Conservation (phyloP, 768 basidiomycete species). For the Amanita thiersii region DNA sequence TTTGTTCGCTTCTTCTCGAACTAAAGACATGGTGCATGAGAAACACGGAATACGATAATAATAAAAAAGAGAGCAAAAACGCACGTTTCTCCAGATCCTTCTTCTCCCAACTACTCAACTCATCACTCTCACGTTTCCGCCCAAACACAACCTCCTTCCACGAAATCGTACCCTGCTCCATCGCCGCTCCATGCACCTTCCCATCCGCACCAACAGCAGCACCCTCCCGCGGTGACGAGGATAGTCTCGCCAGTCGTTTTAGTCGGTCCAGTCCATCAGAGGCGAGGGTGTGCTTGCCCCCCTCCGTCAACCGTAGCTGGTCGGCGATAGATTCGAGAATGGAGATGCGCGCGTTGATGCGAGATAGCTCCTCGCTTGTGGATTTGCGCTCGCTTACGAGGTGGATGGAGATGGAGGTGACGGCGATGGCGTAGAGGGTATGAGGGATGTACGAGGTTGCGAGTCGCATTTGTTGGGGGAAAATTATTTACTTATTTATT, state of each 20-base stretch:
- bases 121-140: slow-evolving; percentile 18
- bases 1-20: slow-evolving; percentile 9
- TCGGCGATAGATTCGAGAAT: slow-evolving; percentile 53
- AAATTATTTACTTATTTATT: too few species aligned
- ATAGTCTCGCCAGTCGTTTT: slow-evolving; percentile 39
- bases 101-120: slow-evolving; percentile 28
- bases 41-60: not conserved
- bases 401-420: slow-evolving; percentile 64
- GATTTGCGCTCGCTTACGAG: slow-evolving; percentile 44
- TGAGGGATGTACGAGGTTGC: slow-evolving; percentile 46
- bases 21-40: not conserved
- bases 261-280: slow-evolving; percentile 46
- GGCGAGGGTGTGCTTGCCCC: slow-evolving; percentile 20
- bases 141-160: slow-evolving; percentile 50
- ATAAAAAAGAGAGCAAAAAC: slow-evolving; percentile 9
- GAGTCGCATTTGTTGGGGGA: slow-evolving; percentile 10
- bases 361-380: slow-evolving; percentile 45
- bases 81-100: slow-evolving; percentile 30
- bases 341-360: slow-evolving; percentile 47
- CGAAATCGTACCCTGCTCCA: slow-evolving; percentile 15
- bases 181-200: not conserved
- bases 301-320: slow-evolving; percentile 39
- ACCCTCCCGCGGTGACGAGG: slow-evolving; percentile 6
- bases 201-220: not conserved
- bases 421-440: slow-evolving; percentile 53